Percentiles rank a stretch among this genome's conserved stretches.
phyloP scores from a whole-genome alignment of 768 basidiomycete genomes.

The Pleurotus pulmonarius region DNA sequence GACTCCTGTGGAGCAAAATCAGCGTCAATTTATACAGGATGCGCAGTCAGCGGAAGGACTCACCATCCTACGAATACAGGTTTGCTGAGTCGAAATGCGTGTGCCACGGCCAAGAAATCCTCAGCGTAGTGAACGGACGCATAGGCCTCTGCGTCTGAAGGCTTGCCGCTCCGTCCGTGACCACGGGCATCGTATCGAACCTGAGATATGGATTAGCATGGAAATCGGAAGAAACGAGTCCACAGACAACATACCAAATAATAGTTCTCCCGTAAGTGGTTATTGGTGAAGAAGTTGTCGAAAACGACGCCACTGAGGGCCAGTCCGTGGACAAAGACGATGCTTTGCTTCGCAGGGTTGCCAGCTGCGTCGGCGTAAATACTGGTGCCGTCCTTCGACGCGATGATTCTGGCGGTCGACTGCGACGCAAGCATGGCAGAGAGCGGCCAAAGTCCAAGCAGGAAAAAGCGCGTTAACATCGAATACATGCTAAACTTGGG shows the following conservation, averaged over 20 bases:
- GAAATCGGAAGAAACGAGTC: neutral
- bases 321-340: conserved; percentile 36
- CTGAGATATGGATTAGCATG: neutral
- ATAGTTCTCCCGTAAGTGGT: conserved; percentile 17
- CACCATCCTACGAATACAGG: conserved; percentile 32
- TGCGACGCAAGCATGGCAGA: neutral
- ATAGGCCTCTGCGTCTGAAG: conserved; percentile 6
- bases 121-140: conserved; percentile 10
- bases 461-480: too few species aligned
- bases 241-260: conserved; percentile 13
- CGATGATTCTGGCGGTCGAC: conserved; percentile 5
- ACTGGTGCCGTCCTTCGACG: conserved; percentile 28
- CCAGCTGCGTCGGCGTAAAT: conserved; percentile 32
- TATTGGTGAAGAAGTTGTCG: conserved; percentile 29
- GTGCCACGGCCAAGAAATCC: conserved; percentile 16
- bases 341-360: conserved; percentile 24
- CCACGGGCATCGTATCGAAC: conserved; percentile 14
- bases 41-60: neutral
- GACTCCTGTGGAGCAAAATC: conserved; percentile 14
- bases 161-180: conserved; percentile 14
- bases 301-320: conserved; percentile 23
- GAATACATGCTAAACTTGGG: too few species aligned
- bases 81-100: conserved; percentile 23
- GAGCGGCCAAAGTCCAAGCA: too few species aligned
- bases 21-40: neutral